Conservation (phyloP, 495 filamentous ascomycete genomes). For the Penicillium arizonense region DNA sequence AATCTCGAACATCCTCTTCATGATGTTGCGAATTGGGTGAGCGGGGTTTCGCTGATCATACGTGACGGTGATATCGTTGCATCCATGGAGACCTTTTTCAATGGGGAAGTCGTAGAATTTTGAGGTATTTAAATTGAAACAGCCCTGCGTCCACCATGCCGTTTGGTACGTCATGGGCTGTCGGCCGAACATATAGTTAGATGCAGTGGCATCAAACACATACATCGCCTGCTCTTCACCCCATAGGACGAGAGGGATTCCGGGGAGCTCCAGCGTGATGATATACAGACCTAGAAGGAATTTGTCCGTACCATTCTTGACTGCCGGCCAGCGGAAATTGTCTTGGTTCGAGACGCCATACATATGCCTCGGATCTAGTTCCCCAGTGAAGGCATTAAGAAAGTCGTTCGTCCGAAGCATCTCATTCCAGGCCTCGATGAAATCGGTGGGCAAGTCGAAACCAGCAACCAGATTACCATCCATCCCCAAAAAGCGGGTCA, state of each 20-base stretch:
- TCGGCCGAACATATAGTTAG: conserved; percentile 51
- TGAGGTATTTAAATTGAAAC: conserved; percentile 45
- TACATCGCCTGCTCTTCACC: conserved; percentile 56
- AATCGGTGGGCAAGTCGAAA: conserved; percentile 40
- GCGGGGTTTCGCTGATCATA: conserved; percentile 53
- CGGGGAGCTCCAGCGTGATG: conserved; percentile 45
- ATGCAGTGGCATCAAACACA: conserved; percentile 46
- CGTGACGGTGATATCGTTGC: conserved; percentile 47
- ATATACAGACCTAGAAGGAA: conserved; percentile 47
- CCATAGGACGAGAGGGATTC: conserved; percentile 48
- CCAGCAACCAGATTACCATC: conserved; percentile 44
- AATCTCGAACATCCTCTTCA: conserved; percentile 50
- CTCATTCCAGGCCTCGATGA: conserved; percentile 42
- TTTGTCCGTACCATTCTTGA: conserved; percentile 46
- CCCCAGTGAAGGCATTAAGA: conserved; percentile 47
- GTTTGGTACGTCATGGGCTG: conserved; percentile 47
- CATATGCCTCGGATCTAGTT: conserved; percentile 52
- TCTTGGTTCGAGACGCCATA: conserved; percentile 53
- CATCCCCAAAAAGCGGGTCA: conserved; percentile 49
- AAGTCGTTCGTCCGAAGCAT: conserved; percentile 46
- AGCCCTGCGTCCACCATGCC: conserved; percentile 53
- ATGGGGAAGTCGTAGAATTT: conserved; percentile 47
- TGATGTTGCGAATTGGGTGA: conserved; percentile 47
- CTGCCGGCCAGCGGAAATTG: conserved; percentile 51
- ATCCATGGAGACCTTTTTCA: conserved; percentile 40